Conservation (phyloP, 192 early-diverging fungal genomes). For the Gigaspora rosea region DNA sequence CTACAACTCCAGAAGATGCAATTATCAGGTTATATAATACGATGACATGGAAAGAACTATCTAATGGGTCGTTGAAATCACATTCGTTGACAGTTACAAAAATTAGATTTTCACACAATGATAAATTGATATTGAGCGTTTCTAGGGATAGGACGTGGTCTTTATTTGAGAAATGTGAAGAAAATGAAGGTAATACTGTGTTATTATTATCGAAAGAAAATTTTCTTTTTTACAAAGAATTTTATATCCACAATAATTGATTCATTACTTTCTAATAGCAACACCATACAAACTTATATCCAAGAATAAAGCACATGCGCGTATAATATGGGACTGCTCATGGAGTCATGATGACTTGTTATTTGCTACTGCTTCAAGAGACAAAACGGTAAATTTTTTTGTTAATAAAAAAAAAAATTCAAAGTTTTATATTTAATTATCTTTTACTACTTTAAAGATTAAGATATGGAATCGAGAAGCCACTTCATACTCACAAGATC, state of each 20-base stretch:
- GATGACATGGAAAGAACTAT: conserved; percentile 67
- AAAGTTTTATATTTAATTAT: neutral
- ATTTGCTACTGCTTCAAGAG: conserved; percentile 92
- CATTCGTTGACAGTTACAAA: conserved; percentile 87
- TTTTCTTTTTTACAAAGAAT: too few relatives aligned
- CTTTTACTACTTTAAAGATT: conserved; percentile 42
- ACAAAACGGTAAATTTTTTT: conserved; percentile 68
- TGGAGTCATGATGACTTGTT: conserved; percentile 78
- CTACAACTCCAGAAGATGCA: conserved; percentile 72
- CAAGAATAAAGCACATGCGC: conserved; percentile 79
- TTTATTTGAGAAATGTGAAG: conserved; percentile 64
- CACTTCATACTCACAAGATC: neutral
- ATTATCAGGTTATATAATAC: conserved; percentile 72
- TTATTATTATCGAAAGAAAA: conserved; percentile 31
- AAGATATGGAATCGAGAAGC: conserved; percentile 67
- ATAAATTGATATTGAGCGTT: conserved; percentile 71
- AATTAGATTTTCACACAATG: conserved; percentile 77
- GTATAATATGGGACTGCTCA: conserved; percentile 90
- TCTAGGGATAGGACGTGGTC: conserved; percentile 90
- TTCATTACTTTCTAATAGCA: conserved; percentile 21
- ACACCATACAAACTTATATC: conserved; percentile 58
- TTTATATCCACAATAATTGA: neutral
- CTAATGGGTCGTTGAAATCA: conserved; percentile 49
- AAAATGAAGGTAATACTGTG: conserved; percentile 27
- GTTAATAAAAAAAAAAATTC: neutral